phyloP scores from a whole-genome alignment of 495 filamentous ascomycete species.

The Penicillium angulare region DNA sequence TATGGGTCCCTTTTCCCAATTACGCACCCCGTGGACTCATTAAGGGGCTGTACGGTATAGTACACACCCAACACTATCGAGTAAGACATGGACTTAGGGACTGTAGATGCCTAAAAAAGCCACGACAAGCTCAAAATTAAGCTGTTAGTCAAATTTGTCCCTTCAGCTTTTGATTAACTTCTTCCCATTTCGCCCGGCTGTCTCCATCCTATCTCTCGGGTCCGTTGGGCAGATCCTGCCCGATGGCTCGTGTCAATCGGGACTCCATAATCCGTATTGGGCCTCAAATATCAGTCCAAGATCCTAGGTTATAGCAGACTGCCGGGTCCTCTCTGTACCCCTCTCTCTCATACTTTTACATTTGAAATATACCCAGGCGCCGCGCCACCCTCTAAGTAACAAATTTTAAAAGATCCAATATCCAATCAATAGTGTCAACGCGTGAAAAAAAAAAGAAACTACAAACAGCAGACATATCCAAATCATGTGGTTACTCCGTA shows the following conservation, averaged over 20 bases:
- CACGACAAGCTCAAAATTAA: no score
- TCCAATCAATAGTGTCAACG: not conserved
- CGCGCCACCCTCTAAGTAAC: not conserved
- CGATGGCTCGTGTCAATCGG: slow-evolving; percentile 6
- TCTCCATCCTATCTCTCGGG: slow-evolving; percentile 9
- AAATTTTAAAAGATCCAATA: not conserved
- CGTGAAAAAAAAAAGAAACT: not conserved
- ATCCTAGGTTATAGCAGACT: not conserved
- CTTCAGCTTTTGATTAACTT: slow-evolving; percentile 1
- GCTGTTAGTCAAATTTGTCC: not conserved
- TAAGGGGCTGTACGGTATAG: not conserved
- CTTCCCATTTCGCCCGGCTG: no score
- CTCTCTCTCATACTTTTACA: no score
- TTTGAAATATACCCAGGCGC: slow-evolving; percentile 11
- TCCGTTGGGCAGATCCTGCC: slow-evolving; percentile 18
- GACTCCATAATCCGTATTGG: not conserved
- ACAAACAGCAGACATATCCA: no score
- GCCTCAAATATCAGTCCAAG: not conserved
- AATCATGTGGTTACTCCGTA: no score
- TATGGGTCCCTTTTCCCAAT: not conserved
- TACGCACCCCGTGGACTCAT: not conserved
- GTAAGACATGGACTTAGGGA: no score
- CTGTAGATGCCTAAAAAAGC: no score
- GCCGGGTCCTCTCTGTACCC: no score
- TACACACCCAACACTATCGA: no score